These are phyloP conservation scores for Henningerozyma blattae DNA, from an alignment of 805 yeast species.

Conservation along the genomic window DNA sequence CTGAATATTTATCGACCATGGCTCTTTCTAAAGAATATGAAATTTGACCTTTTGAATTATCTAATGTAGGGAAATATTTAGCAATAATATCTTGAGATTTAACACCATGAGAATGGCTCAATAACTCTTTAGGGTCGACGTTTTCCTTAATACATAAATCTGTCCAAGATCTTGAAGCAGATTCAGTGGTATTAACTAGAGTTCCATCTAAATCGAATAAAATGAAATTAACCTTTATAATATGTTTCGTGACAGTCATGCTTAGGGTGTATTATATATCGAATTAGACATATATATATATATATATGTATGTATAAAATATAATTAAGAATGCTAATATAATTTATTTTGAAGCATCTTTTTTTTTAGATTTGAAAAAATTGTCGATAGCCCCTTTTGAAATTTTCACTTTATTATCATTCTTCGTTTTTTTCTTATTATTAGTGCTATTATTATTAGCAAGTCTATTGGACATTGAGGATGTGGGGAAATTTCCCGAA, in stretches of 20 bases:
- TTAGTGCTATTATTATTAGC: no score
- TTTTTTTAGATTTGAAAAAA: background rate
- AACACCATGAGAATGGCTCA: constrained; percentile 62
- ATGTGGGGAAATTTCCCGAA: background rate
- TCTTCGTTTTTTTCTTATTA: background rate
- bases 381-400: background rate
- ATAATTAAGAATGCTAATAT: no score
- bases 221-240: constrained; percentile 8
- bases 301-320: no score
- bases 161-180: constrained; percentile 67
- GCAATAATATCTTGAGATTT: constrained; percentile 60
- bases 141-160: constrained; percentile 43
- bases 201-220: constrained; percentile 80
- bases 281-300: no score
- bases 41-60: constrained; percentile 36
- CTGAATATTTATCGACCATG: constrained; percentile 54
- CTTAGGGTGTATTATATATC: no score
- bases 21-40: constrained; percentile 48
- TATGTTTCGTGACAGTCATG: background rate
- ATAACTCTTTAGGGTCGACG: constrained; percentile 51
- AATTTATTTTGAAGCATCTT: no score
- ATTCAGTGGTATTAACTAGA: constrained; percentile 60
- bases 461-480: background rate
- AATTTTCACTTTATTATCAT: background rate
- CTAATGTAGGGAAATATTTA: constrained; percentile 57